Evolutionary conservation across 345 rosid genomes (phyloP), one percentile per base, ranked within the genome.

Genomic region (Arabidopsis arenosa): DNA sequence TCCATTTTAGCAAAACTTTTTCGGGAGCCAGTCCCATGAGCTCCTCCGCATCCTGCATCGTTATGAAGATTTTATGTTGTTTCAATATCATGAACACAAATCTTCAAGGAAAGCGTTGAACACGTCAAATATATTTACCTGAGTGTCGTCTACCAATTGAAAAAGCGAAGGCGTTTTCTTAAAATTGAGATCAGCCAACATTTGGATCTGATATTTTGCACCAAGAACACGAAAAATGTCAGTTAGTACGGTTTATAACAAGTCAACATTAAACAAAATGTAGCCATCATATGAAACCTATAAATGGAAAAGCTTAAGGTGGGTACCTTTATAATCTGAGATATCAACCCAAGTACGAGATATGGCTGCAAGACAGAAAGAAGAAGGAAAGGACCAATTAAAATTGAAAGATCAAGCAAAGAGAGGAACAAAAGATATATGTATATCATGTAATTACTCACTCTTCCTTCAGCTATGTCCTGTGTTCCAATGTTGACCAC

Each of bases 91-190:
- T 67, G 53, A 63, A 14, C 70, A 45, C 26, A 41, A 60, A 72
- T 14, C 30, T 9, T 12, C 44, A 17, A 11, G 14, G 28, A 64
- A 39, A 28, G 75, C 2, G 15, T 32, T 47, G 9, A 59, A 44
- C 17, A 47, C 47, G 7, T 44, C 53, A 63, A 23, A 62, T 40
- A 28, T 49, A 36, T 73, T 64, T 68, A 94, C 97, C 92, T 83
- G 70, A 86, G 85, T 84, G 74, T 90, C 96, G 63, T 89, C 95
- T 62, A 89, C 92, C 86, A 94, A 65, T 85, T 89, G 96, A 75
- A 92, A 83, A 60, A 94, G 97, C 55, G 93, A 86, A 77, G 98
- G 97, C 81, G 97, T 94, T 84, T 92, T 94, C 96, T 90, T 94
- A 57, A 94, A 77, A 83, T 92, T 80, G 72, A 94, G 92, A 85